Evolutionary conservation across 768 basidiomycete species (phyloP).

Genomic region (Boletus sp.): DNA sequence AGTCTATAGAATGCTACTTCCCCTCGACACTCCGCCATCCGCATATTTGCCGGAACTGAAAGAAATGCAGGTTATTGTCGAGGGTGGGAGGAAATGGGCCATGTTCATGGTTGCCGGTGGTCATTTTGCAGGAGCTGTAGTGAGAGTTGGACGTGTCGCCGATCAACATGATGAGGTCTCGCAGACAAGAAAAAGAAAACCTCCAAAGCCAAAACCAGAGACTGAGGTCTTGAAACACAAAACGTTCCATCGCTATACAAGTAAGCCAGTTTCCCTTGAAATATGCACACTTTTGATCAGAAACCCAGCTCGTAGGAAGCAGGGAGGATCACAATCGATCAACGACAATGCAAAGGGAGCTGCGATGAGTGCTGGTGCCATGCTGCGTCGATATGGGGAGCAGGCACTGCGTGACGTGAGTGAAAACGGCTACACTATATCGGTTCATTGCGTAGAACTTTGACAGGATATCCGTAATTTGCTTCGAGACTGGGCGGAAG

Average conservation of each 20-base stretch:
- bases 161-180: conserved; percentile 41
- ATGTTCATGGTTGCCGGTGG: conserved; percentile 97
- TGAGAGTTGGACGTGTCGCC: conserved; percentile 58
- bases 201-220: conserved; percentile 68
- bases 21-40: conserved; percentile 39
- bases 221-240: conserved; percentile 85
- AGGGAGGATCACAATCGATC: conserved; percentile 90
- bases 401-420: conserved; percentile 85
- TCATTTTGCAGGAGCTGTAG: conserved; percentile 94
- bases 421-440: not conserved
- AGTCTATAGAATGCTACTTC: conserved; percentile 76
- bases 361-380: conserved; percentile 93
- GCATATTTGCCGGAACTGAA: conserved; percentile 61
- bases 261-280: conserved; percentile 46
- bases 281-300: conserved; percentile 7
- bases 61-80: conserved; percentile 56
- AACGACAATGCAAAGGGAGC: conserved; percentile 93
- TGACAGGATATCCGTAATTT: conserved; percentile 83
- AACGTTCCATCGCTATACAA: conserved; percentile 98
- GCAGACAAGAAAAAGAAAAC: conserved; percentile 51
- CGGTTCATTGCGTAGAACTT: not conserved
- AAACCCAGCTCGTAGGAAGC: conserved; percentile 85
- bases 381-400: conserved; percentile 92
- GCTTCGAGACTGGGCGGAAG: conserved; percentile 82
- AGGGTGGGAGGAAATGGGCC: conserved; percentile 77